phyloP scores from a whole-genome alignment of 352 stramenopile species.

The Pythium brassicae region DNA sequence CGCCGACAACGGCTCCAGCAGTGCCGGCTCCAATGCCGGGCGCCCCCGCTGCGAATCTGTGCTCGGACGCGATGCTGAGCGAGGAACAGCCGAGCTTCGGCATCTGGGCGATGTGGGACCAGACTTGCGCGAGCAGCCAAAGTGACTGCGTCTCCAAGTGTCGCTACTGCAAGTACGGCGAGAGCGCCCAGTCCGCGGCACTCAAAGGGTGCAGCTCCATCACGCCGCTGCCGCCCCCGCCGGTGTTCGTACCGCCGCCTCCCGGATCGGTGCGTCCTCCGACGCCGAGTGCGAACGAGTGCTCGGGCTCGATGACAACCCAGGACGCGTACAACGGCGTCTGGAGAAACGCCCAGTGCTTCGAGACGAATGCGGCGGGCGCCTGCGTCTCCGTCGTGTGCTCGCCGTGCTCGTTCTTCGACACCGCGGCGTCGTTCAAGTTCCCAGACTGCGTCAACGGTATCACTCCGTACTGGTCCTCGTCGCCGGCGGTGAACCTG shows the following conservation, averaged over 20 bases:
- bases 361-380: not conserved
- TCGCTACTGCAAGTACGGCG: constrained; percentile 12
- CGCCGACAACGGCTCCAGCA: not conserved
- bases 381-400: constrained; percentile 7
- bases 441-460: constrained; percentile 10
- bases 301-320: not conserved
- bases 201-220: constrained; percentile 9
- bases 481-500: not conserved
- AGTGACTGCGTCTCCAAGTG: constrained; percentile 8
- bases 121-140: constrained; percentile 2
- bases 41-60: constrained; percentile 5
- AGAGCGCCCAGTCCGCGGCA: constrained; percentile 1
- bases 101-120: constrained; percentile 13
- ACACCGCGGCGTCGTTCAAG: constrained; percentile 8
- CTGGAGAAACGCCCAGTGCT: constrained; percentile 12
- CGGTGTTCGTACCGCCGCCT: constrained; percentile 1
- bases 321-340: constrained; percentile 5
- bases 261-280: not conserved
- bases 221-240: not conserved
- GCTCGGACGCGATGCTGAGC: constrained; percentile 5
- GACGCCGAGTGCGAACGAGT: constrained; percentile 6
- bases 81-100: constrained; percentile 5
- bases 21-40: not conserved
- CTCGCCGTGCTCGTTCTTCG: constrained; percentile 12
- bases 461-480: constrained; percentile 7